phyloP scores from a whole-genome alignment of 1,284 basidiomycete species.

The Rhizoctonia solani region DNA sequence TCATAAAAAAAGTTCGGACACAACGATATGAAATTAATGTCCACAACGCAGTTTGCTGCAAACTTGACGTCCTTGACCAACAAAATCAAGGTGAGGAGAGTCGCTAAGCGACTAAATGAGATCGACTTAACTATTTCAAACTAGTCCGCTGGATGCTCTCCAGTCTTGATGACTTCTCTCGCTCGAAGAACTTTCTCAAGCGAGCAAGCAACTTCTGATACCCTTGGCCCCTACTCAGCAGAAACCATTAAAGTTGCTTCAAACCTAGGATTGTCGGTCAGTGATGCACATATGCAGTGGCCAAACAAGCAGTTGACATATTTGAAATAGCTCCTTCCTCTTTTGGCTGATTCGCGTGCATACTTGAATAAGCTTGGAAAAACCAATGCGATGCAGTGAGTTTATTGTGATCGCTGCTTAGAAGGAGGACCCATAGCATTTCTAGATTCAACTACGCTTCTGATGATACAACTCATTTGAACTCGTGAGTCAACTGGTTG shows the following conservation, averaged over 20 bases:
- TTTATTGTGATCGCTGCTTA: not conserved
- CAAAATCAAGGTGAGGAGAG: slow-evolving; percentile 13
- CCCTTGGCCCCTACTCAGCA: slow-evolving; percentile 24
- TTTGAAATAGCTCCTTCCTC: slow-evolving; percentile 3
- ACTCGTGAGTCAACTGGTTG: slow-evolving; percentile 15
- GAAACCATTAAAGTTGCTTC: slow-evolving; percentile 26
- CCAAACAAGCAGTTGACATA: not conserved
- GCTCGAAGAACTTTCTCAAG: slow-evolving; percentile 20
- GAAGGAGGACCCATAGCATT: not conserved
- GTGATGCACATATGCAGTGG: not conserved
- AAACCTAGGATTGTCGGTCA: slow-evolving; percentile 15
- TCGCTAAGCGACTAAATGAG: not conserved
- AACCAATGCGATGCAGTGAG: slow-evolving; percentile 9
- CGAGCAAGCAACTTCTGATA: slow-evolving; percentile 13
- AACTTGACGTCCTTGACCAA: slow-evolving; percentile 27
- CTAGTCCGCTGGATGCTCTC: slow-evolving; percentile 17
- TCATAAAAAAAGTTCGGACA: too few species aligned
- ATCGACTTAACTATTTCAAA: not conserved
- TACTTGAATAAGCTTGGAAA: slow-evolving; percentile 28
- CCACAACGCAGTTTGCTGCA: slow-evolving; percentile 11
- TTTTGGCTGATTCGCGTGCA: slow-evolving; percentile 14
- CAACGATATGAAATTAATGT: slow-evolving; percentile 28
- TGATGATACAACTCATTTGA: slow-evolving; percentile 18
- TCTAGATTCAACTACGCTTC: slow-evolving; percentile 22
- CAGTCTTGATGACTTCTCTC: slow-evolving; percentile 24